Evolutionary conservation across 352 stramenopile species (phyloP).

Genomic region (Phytophthora constricta): DNA sequence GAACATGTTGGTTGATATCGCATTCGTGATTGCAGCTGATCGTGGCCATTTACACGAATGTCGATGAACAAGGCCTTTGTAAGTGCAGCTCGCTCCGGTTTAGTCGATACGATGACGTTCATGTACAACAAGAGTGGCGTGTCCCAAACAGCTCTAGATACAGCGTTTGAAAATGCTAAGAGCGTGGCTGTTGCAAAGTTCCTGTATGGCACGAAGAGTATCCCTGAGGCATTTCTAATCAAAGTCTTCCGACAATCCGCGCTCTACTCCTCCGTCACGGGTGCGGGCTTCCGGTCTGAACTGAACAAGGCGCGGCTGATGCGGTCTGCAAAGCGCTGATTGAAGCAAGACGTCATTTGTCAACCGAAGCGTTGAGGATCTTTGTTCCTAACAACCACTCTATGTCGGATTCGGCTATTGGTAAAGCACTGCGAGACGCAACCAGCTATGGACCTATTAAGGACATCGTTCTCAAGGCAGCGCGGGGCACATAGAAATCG

Average conservation of each 20-base stretch:
- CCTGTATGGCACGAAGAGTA: not conserved
- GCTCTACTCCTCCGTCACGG: not conserved
- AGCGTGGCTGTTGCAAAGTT: not conserved
- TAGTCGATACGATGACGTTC: not conserved
- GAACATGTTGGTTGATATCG: not conserved
- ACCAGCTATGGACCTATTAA: not conserved
- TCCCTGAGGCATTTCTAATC: not conserved
- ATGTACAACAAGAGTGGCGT: not conserved
- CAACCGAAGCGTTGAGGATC: not conserved
- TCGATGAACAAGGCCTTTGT: not conserved
- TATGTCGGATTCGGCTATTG: not conserved
- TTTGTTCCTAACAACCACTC: not conserved
- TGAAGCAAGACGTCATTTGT: not conserved
- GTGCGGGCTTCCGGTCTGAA: not conserved
- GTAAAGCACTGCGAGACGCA: not conserved
- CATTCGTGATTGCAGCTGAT: not conserved
- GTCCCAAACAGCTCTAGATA: not conserved
- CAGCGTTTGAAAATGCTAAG: not conserved
- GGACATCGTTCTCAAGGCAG: not conserved
- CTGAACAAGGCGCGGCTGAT: not conserved
- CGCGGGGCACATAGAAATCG: not conserved
- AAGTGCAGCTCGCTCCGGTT: not conserved
- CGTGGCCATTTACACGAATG: not conserved
- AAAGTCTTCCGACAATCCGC: not conserved
- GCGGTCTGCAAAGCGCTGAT: not conserved